Base-by-base conservation (phyloP, 768 basidiomycete species). In the Mycena metata region DNA sequence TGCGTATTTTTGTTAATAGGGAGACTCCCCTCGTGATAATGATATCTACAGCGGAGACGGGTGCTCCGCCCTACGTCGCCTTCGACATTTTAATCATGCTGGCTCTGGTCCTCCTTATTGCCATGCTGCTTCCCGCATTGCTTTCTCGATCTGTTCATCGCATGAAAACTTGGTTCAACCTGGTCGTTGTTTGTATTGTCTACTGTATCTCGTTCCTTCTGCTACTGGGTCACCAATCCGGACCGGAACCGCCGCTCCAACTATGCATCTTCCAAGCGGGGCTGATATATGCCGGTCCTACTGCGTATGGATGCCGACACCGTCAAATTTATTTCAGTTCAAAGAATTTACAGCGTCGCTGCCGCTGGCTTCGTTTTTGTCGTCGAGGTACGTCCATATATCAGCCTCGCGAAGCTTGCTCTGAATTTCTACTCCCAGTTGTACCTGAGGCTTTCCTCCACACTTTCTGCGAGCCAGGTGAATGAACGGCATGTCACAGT, bases 201-300 rank as follows among this genome's bases (percentile, higher is more conserved):
- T 71, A 71, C 33, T 71, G 56, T 13, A 19, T 51, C 3, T 51
- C 50, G 5, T 51, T 51, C 26, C n/a, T n/a, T 11, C 62, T 71
- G 8, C 57, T 69, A 11, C 52, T 72, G 50, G 68, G 67, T n/a
- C 63, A 46, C 17, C 71, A 72, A 46, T 61, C 51, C 21, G 67
- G 64, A 4, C 49, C 57, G 42, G 56, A 57, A 24, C 71, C 68
- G 7, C 57, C 68, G 1, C 56, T 66, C 33, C 43, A 23, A 21
- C 58, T 69, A 8, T 72, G 71, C 24, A 26, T 69, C n/a, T 26
- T 72, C 8, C 63, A 72, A 59, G 64, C 68, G 21, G 63, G 68
- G 10, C 36, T 72, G 4, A 69, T 72, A 10, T 72, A 72, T 23
- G 67, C 63, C 23, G 67, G 60, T 60, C 70, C 70, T 50, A 46